Evolutionary conservation across 2,329 filamentous ascomycete genomes (phyloP), one percentile per base, ranked within the genome.

Genomic region (Dothiorella sarmentorum): DNA sequence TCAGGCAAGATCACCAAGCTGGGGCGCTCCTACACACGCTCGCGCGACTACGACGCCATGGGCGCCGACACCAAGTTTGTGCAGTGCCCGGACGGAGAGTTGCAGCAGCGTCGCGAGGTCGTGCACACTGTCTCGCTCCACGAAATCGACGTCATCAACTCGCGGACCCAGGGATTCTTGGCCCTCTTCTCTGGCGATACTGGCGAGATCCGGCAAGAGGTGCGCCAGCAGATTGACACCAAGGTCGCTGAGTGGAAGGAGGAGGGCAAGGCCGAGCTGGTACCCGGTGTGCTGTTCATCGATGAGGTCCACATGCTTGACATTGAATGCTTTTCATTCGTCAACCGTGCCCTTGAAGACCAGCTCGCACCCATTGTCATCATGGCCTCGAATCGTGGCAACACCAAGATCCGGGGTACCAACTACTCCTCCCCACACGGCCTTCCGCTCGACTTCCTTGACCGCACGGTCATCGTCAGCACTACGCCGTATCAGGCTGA

Each of bases 221-320:
- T 99, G 62, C 87, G 94, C 59, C 93, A 97, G 73, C 94, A 99
- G 79, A 99, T 99, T 81, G 96, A 99, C 78, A 97, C 90, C 66
- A 99, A 99, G 77, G 92, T 99, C 2, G 92, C 88, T 47, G 94
- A 99, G 76, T 99, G 94, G 94, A 97, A 96, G 76, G 94, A 99
- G 75, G 94, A 99, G 76, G 94, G 94, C 77, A 99, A 99, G 76
- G 94, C 94, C 3, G 92, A 96, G 76, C 97, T 99, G 57, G 91
- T 99, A 0, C 94, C 94, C 0, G 94, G 94, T 44, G 94, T 99
- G 7, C 80, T 99, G 7, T 99, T 99, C 80, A 96, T 99, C 69
- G 94, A 99, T 69, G 94, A 99, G 78, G 93, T 99, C 4, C 94
- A 99, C 80, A 97, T 99, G 93, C 89, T 99, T 60, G 94, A 99